phyloP scores from a whole-genome alignment of 2,329 filamentous ascomycete species.

The Emmonsia crescens region DNA sequence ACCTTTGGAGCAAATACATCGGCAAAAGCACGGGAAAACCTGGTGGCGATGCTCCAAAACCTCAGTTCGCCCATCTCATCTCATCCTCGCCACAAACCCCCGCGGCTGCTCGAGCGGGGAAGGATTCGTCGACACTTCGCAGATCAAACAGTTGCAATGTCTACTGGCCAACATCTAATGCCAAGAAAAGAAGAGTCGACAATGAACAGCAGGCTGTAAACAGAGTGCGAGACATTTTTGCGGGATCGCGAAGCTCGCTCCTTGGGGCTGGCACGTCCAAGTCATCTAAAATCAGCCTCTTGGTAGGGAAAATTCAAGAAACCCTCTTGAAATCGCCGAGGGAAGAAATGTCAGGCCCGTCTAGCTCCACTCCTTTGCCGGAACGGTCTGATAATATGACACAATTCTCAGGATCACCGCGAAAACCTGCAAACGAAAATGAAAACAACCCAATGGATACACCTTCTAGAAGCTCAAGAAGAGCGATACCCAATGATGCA shows the following conservation, averaged over 20 bases:
- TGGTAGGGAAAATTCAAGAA: constrained; percentile 56
- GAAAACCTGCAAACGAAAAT: constrained; percentile 12
- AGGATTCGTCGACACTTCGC: constrained; percentile 43
- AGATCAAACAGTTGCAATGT: constrained; percentile 58
- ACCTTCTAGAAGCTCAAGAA: constrained; percentile 18
- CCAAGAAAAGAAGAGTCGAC: constrained; percentile 54
- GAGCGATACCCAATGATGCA: neutral
- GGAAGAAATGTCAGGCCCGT: constrained; percentile 22
- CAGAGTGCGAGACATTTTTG: constrained; percentile 37
- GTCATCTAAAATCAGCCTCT: constrained; percentile 41
- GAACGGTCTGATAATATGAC: constrained; percentile 22
- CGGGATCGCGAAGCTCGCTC: constrained; percentile 28
- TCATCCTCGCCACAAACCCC: constrained; percentile 61
- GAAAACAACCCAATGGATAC: constrained; percentile 8
- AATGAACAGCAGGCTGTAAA: constrained; percentile 30
- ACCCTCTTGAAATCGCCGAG: constrained; percentile 30
- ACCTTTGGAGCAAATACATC: constrained; percentile 68
- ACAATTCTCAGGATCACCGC: constrained; percentile 25
- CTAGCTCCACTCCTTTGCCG: constrained; percentile 36
- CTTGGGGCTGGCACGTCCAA: constrained; percentile 28
- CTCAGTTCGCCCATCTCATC: constrained; percentile 53
- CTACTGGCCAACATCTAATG: constrained; percentile 52
- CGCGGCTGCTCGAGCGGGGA: constrained; percentile 29
- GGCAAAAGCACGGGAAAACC: constrained; percentile 38
- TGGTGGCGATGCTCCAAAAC: constrained; percentile 41